A percentile compares a stretch with the other conserved stretches of the same genome.
These are phyloP conservation scores for Candida patagonica DNA, from an alignment of 805 yeast species.

Conservation along the genomic window DNA sequence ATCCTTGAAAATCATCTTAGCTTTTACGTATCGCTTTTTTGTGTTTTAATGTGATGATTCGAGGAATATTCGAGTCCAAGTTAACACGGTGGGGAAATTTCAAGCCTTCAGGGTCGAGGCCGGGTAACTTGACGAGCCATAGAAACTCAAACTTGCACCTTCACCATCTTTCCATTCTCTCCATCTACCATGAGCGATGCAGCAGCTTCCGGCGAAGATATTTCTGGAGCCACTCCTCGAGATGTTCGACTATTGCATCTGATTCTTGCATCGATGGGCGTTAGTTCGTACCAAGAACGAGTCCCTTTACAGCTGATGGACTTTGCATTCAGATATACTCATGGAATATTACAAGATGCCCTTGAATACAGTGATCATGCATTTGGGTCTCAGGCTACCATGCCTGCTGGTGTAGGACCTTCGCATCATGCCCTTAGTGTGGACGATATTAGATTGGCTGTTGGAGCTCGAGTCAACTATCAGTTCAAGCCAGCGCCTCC, in stretches of 20 bases:
- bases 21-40: too few species aligned
- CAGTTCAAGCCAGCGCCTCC: slow-evolving; percentile 96
- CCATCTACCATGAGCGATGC: background rate
- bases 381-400: slow-evolving; percentile 23
- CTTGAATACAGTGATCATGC: slow-evolving; percentile 77
- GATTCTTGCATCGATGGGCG: slow-evolving; percentile 88
- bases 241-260: slow-evolving; percentile 87
- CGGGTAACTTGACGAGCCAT: background rate
- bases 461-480: slow-evolving; percentile 87
- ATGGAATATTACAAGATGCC: slow-evolving; percentile 82
- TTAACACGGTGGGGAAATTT: too few species aligned
- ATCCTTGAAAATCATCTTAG: too few species aligned
- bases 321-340: slow-evolving; percentile 83
- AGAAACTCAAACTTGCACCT: background rate
- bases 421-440: slow-evolving; percentile 51
- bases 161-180: background rate
- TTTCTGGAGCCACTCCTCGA: slow-evolving; percentile 44
- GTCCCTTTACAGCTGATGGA: slow-evolving; percentile 96
- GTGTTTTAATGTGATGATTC: too few species aligned
- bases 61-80: too few species aligned
- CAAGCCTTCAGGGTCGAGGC: too few species aligned
- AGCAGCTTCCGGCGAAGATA: slow-evolving; percentile 9
- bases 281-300: slow-evolving; percentile 86
- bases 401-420: slow-evolving; percentile 30
- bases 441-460: slow-evolving; percentile 87